Percentiles rank a stretch among this genome's conserved stretches.
Conservation (phyloP, 2,329 filamentous ascomycete genomes). For the Sclerotiophoma versabilis region DNA sequence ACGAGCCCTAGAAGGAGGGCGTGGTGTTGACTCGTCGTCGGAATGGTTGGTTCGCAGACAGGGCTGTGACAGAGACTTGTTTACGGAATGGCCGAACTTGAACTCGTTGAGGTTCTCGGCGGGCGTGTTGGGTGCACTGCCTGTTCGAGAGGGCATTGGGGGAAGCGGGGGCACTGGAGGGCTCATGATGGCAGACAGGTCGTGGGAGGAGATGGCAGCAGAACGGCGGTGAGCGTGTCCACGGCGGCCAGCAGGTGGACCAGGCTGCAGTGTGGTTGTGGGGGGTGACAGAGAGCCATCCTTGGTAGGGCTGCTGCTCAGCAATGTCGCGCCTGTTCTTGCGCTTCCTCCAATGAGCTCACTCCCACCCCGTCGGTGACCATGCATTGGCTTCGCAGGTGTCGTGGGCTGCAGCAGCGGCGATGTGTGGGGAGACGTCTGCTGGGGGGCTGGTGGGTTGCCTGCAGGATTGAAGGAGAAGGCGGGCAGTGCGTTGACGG, state of each 20-base stretch:
- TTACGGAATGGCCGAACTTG: constrained; percentile 44
- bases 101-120: constrained; percentile 55
- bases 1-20: constrained; percentile 62
- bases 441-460: constrained; percentile 38
- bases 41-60: constrained; percentile 37
- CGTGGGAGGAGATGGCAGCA: constrained; percentile 80
- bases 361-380: constrained; percentile 78
- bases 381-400: constrained; percentile 63
- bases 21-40: constrained; percentile 40
- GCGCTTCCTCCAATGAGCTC: constrained; percentile 83
- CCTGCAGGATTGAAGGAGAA: constrained; percentile 60
- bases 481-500: constrained; percentile 54
- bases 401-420: constrained; percentile 49
- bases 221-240: constrained; percentile 85
- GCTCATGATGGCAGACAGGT: constrained; percentile 74
- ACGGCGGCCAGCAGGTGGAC: constrained; percentile 63
- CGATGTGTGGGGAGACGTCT: constrained; percentile 48
- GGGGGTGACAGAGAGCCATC: constrained; percentile 66
- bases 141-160: constrained; percentile 61
- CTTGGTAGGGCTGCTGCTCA: constrained; percentile 75
- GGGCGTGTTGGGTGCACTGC: constrained; percentile 71
- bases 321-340: constrained; percentile 58
- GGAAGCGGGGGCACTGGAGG: constrained; percentile 64
- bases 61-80: constrained; percentile 51
- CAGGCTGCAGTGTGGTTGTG: constrained; percentile 56